Evolutionary conservation across 257 asterid species (phyloP).

Genomic region (Misopates orontium): DNA sequence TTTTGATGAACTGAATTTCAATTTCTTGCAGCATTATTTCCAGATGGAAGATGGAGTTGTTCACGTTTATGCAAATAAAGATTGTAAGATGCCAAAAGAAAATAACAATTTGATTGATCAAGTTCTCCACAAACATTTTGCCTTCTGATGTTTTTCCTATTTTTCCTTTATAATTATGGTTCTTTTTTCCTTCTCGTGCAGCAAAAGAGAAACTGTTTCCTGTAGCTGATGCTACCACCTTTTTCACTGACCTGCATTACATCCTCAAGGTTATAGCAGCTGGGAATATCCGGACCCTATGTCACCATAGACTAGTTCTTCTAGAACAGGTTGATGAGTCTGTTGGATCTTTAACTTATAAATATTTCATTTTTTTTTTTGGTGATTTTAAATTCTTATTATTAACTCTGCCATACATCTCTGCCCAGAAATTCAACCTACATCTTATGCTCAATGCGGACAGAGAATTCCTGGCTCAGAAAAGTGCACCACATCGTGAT

Average conservation of each 20-base stretch:
- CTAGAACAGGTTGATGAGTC: conserved; percentile 71
- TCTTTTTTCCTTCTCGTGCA: conserved; percentile 39
- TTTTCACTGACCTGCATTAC: conserved; percentile 92
- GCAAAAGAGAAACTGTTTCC: conserved; percentile 85
- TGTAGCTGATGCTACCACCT: conserved; percentile 88
- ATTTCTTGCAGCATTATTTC: conserved; percentile 74
- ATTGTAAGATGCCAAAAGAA: conserved; percentile 51
- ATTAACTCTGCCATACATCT: conserved; percentile 17
- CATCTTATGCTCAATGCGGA: conserved; percentile 99
- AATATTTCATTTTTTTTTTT: conserved; percentile 4
- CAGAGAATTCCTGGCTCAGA: conserved; percentile 95
- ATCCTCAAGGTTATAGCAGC: conserved; percentile 96
- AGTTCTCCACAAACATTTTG: conserved; percentile 11
- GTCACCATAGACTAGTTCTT: conserved; percentile 94
- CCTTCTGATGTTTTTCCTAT: conserved; percentile 8
- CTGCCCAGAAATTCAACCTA: conserved; percentile 90
- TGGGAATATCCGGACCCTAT: conserved; percentile 84
- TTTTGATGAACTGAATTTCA: conserved; percentile 27
- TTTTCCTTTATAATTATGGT: conserved; percentile 19
- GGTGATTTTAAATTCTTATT: conserved; percentile 14
- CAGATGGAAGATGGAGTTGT: conserved; percentile 99
- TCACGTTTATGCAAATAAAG: conserved; percentile 78
- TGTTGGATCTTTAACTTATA: conserved; percentile 15
- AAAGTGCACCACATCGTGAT: conserved; percentile 99
- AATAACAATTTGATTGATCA: neutral